Percentiles rank a stretch among this genome's conserved stretches.
These are phyloP conservation scores for Schoenoplectus triqueter DNA, from an alignment of 202 grass and related monocot species.

Conservation along the genomic window DNA sequence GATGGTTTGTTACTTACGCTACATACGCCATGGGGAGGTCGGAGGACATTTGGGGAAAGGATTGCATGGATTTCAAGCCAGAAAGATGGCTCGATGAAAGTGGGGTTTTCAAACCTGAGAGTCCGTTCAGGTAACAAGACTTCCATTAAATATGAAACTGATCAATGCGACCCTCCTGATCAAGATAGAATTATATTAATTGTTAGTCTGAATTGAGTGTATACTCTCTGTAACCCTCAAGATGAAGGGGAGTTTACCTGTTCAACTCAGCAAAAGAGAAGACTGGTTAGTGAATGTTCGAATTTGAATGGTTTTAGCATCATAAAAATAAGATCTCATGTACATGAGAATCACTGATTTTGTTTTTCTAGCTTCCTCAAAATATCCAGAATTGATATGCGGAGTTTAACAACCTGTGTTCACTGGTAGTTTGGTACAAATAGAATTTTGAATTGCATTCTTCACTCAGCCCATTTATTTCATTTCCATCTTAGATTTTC, in stretches of 20 bases:
- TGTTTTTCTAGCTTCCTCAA: not conserved
- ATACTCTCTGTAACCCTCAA: slow-evolving; percentile 44
- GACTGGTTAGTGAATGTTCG: not conserved
- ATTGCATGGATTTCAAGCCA: slow-evolving; percentile 50
- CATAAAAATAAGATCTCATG: not conserved
- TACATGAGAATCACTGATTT: not conserved
- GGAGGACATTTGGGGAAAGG: slow-evolving; percentile 47
- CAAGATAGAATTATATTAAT: not conserved
- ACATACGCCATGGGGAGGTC: slow-evolving; percentile 55
- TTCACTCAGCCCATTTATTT: no score
- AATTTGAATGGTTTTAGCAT: slow-evolving; percentile 12
- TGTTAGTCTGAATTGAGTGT: not conserved
- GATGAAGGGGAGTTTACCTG: slow-evolving; percentile 54
- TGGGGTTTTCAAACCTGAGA: slow-evolving; percentile 45
- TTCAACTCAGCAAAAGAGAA: slow-evolving; percentile 41
- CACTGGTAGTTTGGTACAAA: no score
- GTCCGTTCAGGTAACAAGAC: slow-evolving; percentile 34
- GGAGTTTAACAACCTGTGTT: no score
- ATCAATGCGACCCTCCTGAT: not conserved
- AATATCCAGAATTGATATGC: no score
- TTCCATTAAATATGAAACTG: not conserved
- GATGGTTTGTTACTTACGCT: slow-evolving; percentile 51
- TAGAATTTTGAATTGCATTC: no score
- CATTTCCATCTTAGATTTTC: no score
- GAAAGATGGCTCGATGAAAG: slow-evolving; percentile 31